Conservation (phyloP, 495 filamentous ascomycete genomes). For the Aspergillus taichungensis region DNA sequence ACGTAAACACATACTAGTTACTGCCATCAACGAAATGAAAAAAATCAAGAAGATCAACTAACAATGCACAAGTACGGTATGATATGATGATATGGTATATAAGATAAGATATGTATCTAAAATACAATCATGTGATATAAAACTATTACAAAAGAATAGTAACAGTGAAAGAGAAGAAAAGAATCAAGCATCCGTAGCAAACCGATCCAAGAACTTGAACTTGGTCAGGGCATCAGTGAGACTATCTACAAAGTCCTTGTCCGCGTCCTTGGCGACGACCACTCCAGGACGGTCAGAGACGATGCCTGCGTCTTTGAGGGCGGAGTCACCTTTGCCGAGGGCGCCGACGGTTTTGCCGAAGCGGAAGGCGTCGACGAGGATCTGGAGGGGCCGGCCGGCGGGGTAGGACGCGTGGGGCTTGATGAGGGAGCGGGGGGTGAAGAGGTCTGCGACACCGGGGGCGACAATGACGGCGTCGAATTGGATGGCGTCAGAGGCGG, state of each 20-base stretch:
- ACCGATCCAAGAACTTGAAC: constrained; percentile 54
- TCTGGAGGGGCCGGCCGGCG: constrained; percentile 52
- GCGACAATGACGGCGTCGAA: constrained; percentile 64
- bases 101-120: neutral
- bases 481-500: constrained; percentile 55
- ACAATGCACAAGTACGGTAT: too few species aligned
- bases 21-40: too few species aligned
- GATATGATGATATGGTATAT: too few species aligned
- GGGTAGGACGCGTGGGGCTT: constrained; percentile 38
- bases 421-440: constrained; percentile 24
- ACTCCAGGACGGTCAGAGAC: constrained; percentile 39
- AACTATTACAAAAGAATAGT: neutral
- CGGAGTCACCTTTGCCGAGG: constrained; percentile 39
- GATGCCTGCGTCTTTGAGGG: constrained; percentile 37
- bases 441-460: constrained; percentile 47
- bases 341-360: constrained; percentile 68
- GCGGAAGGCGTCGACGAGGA: constrained; percentile 55
- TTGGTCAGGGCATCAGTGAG: constrained; percentile 53
- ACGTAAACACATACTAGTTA: too few species aligned
- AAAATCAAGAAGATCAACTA: too few species aligned
- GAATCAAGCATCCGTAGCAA: constrained; percentile 19
- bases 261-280: constrained; percentile 24
- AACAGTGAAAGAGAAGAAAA: neutral
- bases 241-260: constrained; percentile 30
- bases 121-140: neutral